Conservation (phyloP, 768 basidiomycete genomes). For the Russula sp. region DNA sequence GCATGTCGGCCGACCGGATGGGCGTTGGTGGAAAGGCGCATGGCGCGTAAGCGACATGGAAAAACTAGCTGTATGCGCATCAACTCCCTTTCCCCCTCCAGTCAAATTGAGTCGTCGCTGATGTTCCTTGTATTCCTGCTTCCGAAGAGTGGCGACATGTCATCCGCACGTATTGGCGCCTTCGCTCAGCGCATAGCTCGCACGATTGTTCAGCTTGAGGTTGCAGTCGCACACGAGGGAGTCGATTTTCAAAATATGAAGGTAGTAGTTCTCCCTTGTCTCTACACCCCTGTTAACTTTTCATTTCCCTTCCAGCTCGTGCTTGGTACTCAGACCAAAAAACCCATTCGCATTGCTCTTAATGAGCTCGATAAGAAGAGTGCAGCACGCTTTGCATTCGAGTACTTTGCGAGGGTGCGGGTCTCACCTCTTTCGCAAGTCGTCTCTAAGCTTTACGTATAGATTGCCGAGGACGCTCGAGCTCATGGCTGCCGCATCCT, state of each 20-base stretch:
- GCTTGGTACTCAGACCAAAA: constrained; percentile 18
- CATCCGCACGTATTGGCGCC: neutral
- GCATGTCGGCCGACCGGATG: constrained; percentile 19
- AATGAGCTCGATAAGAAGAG: constrained; percentile 13
- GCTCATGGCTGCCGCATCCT: constrained; percentile 13
- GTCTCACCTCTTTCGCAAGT: neutral
- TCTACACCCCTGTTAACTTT: neutral
- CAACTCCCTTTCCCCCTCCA: neutral
- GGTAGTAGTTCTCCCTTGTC: neutral
- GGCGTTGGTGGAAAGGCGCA: constrained; percentile 24
- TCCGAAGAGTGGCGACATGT: constrained; percentile 10
- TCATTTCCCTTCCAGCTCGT: constrained; percentile 9
- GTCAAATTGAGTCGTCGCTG: neutral
- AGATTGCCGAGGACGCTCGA: constrained; percentile 19
- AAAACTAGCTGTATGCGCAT: constrained; percentile 9
- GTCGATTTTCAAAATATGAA: constrained; percentile 16
- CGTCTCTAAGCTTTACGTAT: neutral
- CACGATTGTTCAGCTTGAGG: constrained; percentile 10
- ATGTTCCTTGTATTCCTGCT: neutral
- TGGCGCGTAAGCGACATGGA: constrained; percentile 19
- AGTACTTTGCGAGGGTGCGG: constrained; percentile 15
- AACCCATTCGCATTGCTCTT: constrained; percentile 17
- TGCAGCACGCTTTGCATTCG: constrained; percentile 15
- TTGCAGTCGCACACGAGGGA: constrained; percentile 10
- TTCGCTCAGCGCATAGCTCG: constrained; percentile 21